phyloP scores from a whole-genome alignment of 345 rosid species.

The Euphorbia lathyris region DNA sequence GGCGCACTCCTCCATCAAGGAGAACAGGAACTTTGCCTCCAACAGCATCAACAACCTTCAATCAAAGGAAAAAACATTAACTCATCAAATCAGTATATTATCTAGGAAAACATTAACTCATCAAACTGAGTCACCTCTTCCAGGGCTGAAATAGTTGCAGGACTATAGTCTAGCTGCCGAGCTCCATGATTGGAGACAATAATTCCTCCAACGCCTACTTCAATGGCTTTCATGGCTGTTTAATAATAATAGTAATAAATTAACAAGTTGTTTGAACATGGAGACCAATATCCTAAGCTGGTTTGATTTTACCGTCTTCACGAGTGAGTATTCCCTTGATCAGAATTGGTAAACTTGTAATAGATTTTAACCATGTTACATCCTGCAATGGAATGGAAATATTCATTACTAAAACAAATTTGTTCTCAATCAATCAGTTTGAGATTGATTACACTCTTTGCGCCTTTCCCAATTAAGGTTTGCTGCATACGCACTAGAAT shows the following conservation, averaged over 20 bases:
- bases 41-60: constrained; percentile 68
- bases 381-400: constrained; percentile 4
- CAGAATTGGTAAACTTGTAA: constrained; percentile 64
- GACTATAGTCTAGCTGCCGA: constrained; percentile 71
- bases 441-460: too few species aligned
- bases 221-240: constrained; percentile 47
- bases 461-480: too few species aligned
- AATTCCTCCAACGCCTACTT: constrained; percentile 63
- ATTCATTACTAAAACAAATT: background rate
- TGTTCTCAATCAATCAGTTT: background rate
- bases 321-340: constrained; percentile 71
- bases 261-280: background rate
- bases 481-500: too few species aligned
- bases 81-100: too few species aligned
- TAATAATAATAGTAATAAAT: background rate
- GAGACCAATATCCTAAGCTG: constrained; percentile 8
- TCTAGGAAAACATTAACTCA: background rate
- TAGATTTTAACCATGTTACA: constrained; percentile 43
- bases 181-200: constrained; percentile 80
- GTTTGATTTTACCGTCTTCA: constrained; percentile 64
- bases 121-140: constrained; percentile 58
- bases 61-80: background rate
- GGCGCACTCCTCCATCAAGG: constrained; percentile 78
- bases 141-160: constrained; percentile 57
- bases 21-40: constrained; percentile 69